phyloP scores from a whole-genome alignment of 192 early-diverging fungal genomes.

The Umbelopsis vinacea region DNA sequence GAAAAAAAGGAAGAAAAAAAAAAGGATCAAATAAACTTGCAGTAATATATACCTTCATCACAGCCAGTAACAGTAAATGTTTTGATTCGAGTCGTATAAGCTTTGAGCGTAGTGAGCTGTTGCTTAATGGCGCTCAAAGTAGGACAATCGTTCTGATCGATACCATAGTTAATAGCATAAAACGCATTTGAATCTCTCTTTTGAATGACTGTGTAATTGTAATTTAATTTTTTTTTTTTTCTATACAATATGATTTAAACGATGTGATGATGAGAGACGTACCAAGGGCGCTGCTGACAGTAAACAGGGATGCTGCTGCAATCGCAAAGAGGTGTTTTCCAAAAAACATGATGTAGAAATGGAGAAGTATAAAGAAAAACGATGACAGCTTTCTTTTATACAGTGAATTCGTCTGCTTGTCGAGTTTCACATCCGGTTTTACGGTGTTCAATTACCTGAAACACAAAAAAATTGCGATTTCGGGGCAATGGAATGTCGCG shows the following conservation, averaged over 20 bases:
- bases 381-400: neutral
- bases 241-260: too few relatives aligned
- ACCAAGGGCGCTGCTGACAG: neutral
- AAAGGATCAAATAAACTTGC: too few relatives aligned
- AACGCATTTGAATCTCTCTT: constrained; percentile 29
- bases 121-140: constrained; percentile 49
- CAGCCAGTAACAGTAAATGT: constrained; percentile 55
- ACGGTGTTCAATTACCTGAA: neutral
- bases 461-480: neutral
- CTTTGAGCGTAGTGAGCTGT: constrained; percentile 50
- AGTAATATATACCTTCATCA: constrained; percentile 47
- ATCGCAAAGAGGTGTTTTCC: neutral
- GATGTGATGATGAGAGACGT: neutral
- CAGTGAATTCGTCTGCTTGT: neutral
- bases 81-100: constrained; percentile 56
- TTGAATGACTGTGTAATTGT: neutral
- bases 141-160: constrained; percentile 56
- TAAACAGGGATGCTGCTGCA: neutral
- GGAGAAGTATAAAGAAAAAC: neutral
- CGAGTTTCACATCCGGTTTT: neutral
- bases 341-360: neutral
- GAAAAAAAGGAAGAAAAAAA: too few relatives aligned
- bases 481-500: neutral
- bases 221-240: too few relatives aligned
- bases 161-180: constrained; percentile 59